phyloP scores from a whole-genome alignment of 2,329 filamentous ascomycete genomes.

The Colletotrichum sp. region DNA sequence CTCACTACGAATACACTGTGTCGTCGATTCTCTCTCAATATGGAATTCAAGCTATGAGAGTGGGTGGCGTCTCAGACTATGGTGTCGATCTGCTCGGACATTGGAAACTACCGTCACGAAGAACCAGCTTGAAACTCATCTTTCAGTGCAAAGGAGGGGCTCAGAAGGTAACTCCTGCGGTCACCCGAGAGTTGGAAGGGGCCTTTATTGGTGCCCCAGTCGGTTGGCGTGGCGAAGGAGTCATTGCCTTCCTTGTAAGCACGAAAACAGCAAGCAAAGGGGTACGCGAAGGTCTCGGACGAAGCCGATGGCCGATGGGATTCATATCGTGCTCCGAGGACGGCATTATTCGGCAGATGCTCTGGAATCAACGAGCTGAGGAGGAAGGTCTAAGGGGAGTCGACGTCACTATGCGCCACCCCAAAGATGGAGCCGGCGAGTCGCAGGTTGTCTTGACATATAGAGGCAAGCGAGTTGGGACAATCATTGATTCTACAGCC shows the following conservation, averaged over 20 bases:
- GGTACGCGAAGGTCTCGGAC: constrained; percentile 72
- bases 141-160: constrained; percentile 74
- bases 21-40: constrained; percentile 60
- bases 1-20: constrained; percentile 78
- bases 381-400: constrained; percentile 67
- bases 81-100: constrained; percentile 78
- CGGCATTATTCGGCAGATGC: constrained; percentile 68
- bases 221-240: constrained; percentile 70
- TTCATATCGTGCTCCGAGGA: constrained; percentile 67
- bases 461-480: constrained; percentile 43
- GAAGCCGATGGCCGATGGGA: constrained; percentile 73
- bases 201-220: constrained; percentile 75
- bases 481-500: neutral
- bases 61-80: constrained; percentile 70
- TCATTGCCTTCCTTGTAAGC: constrained; percentile 75
- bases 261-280: constrained; percentile 78
- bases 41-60: constrained; percentile 68
- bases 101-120: constrained; percentile 63
- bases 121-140: constrained; percentile 50
- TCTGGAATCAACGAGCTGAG: constrained; percentile 74
- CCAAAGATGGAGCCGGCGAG: constrained; percentile 29
- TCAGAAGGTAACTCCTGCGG: constrained; percentile 58
- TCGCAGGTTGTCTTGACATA: constrained; percentile 56
- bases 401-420: constrained; percentile 54
- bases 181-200: constrained; percentile 80